A percentile compares a stretch with the other conserved stretches of the same genome.
phyloP scores from a whole-genome alignment of 768 basidiomycete species.

The Boletellus ananiceps region DNA sequence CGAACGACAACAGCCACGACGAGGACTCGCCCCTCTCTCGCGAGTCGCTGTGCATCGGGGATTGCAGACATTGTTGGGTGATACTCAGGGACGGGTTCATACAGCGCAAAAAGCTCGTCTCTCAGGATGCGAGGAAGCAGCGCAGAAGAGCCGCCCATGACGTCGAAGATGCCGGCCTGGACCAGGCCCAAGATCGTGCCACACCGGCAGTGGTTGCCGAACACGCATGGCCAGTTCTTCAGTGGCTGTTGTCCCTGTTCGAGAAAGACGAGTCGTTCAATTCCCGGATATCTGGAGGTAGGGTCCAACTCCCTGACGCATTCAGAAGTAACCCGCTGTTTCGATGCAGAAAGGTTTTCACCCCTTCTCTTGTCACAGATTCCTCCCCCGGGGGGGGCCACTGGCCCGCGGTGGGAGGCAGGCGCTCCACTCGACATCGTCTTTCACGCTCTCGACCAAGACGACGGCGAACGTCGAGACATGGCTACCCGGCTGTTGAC shows the following conservation, averaged over 20 bases:
- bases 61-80: constrained; percentile 57
- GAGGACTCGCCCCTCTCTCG: constrained; percentile 56
- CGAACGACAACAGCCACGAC: constrained; percentile 31
- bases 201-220: constrained; percentile 42
- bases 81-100: constrained; percentile 54
- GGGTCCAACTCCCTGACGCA: constrained; percentile 1
- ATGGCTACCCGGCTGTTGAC: constrained; percentile 35
- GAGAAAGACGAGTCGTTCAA: constrained; percentile 56
- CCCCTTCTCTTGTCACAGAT: constrained; percentile 56
- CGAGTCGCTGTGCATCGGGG: constrained; percentile 49
- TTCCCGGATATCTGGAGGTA: constrained; percentile 30
- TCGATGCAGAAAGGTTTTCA: constrained; percentile 39
- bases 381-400: constrained; percentile 46
- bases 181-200: constrained; percentile 13
- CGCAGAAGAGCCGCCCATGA: constrained; percentile 28
- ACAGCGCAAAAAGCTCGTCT: constrained; percentile 28
- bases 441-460: constrained; percentile 35
- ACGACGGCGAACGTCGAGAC: constrained; percentile 25
- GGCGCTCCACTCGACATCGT: constrained; percentile 47
- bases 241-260: constrained; percentile 63
- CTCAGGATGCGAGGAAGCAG: constrained; percentile 27
- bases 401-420: constrained; percentile 52
- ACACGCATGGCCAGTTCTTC: constrained; percentile 67
- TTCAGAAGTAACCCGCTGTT: constrained; percentile 7
- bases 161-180: constrained; percentile 24